Conservation (phyloP, 192 early-diverging fungal genomes). For the Backusella westeae region DNA sequence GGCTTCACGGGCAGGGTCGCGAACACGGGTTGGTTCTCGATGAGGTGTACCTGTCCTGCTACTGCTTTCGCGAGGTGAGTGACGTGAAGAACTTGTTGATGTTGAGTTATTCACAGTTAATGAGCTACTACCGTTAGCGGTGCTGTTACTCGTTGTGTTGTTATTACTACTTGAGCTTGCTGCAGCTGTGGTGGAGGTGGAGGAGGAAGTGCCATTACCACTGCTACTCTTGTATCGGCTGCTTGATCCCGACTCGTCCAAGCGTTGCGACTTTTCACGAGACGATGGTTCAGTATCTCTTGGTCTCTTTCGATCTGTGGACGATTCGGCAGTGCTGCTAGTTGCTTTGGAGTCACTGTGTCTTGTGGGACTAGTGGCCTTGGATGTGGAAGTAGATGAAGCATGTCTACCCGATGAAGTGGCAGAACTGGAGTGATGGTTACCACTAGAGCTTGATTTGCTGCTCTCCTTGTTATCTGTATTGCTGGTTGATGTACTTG, state of each 20-base stretch:
- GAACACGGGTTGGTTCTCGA: background rate
- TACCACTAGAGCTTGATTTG: background rate
- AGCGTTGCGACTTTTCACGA: background rate
- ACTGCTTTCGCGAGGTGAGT: background rate
- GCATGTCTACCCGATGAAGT: background rate
- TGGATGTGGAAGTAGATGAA: background rate
- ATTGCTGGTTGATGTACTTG: background rate
- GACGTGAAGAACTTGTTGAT: background rate
- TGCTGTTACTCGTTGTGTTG: background rate
- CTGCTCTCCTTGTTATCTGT: background rate
- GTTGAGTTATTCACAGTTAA: background rate
- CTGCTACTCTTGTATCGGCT: background rate
- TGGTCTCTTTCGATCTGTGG: background rate
- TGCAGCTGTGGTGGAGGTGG: background rate
- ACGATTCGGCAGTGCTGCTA: background rate
- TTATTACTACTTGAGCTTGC: background rate
- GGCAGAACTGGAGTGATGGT: background rate
- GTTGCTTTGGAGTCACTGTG: background rate
- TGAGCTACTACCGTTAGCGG: background rate
- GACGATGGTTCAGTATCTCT: background rate
- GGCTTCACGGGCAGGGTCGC: conserved; percentile 23
- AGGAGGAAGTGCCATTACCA: background rate
- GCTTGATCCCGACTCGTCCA: background rate
- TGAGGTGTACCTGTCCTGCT: conserved; percentile 9
- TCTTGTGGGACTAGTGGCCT: background rate